A percentile compares a stretch with the other conserved stretches of the same genome.
phyloP scores from a whole-genome alignment of 306 rosid species.

The Chamaecrista fasciculata region DNA sequence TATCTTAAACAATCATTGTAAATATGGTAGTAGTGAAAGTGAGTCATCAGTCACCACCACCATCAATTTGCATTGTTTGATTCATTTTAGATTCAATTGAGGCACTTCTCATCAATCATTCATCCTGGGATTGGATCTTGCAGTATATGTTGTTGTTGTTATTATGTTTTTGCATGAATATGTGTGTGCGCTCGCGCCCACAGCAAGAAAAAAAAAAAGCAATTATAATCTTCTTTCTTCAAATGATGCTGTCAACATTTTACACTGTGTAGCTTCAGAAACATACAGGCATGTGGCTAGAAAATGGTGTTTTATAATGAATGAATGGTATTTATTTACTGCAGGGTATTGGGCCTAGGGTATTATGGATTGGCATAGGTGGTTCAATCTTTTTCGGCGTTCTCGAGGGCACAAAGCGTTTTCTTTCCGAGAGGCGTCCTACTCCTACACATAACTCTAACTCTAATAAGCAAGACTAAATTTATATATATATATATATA shows the following conservation, averaged over 20 bases:
- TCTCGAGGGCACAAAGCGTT: conserved; percentile 68
- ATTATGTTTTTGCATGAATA: neutral
- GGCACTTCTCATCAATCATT: neutral
- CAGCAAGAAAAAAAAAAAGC: neutral
- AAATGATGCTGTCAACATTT: conserved; percentile 17
- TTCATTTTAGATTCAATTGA: neutral
- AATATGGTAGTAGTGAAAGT: neutral
- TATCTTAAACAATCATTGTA: neutral
- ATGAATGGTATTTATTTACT: neutral
- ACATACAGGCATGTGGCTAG: neutral
- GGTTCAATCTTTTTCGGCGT: conserved; percentile 82
- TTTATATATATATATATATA: no score
- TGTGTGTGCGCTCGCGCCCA: neutral
- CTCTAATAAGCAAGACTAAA: conserved; percentile 20
- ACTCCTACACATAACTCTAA: conserved; percentile 19
- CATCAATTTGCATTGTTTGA: no score
- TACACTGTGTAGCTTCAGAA: neutral
- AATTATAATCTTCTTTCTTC: neutral
- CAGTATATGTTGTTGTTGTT: neutral
- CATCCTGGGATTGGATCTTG: neutral
- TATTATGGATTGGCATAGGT: conserved; percentile 83
- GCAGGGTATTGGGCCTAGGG: conserved; percentile 79
- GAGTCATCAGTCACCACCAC: neutral
- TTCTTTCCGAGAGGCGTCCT: conserved; percentile 54
- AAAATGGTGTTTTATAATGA: conserved; percentile 2